Evolutionary conservation across 108 stramenopile genomes (phyloP).

Genomic region (Skeletonema tropicum): DNA sequence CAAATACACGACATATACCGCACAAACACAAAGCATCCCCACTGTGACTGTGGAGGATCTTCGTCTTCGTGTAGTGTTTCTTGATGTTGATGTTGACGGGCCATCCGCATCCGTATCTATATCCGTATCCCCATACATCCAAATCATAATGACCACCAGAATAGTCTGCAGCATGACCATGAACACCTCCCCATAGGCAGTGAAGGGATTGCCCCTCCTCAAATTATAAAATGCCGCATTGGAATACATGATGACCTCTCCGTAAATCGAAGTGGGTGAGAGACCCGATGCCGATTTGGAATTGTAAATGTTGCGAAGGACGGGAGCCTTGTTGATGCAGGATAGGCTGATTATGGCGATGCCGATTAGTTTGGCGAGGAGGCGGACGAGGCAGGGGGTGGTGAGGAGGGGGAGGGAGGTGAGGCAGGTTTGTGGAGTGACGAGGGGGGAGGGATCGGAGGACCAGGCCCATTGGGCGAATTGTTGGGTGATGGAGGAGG

Average conservation of each 20-base stretch:
- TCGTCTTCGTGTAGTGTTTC: no score
- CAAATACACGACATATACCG: conserved; percentile 47
- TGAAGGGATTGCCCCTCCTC: conserved; percentile 71
- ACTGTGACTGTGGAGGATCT: conserved; percentile 40
- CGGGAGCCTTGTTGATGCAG: conserved; percentile 74
- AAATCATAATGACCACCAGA: conserved; percentile 55
- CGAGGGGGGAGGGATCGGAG: conserved; percentile 42
- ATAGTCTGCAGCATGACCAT: conserved; percentile 64
- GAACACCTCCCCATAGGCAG: conserved; percentile 83
- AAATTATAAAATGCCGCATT: conserved; percentile 75
- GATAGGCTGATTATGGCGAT: conserved; percentile 71
- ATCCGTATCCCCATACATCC: conserved; percentile 49
- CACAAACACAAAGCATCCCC: conserved; percentile 30
- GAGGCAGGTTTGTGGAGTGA: conserved; percentile 54
- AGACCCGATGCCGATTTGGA: conserved; percentile 67
- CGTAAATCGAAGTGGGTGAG: conserved; percentile 56
- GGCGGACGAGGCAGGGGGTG: conserved; percentile 56
- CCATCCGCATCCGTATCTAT: no score
- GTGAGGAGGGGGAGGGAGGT: conserved; percentile 54
- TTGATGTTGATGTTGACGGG: no score
- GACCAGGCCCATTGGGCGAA: conserved; percentile 76
- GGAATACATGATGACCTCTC: conserved; percentile 69
- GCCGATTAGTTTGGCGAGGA: conserved; percentile 73
- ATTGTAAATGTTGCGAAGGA: conserved; percentile 65
- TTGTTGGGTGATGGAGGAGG: background rate